These are phyloP conservation scores for Leccinum subatratum DNA, from an alignment of 1,284 basidiomycete species.

Conservation along the genomic window DNA sequence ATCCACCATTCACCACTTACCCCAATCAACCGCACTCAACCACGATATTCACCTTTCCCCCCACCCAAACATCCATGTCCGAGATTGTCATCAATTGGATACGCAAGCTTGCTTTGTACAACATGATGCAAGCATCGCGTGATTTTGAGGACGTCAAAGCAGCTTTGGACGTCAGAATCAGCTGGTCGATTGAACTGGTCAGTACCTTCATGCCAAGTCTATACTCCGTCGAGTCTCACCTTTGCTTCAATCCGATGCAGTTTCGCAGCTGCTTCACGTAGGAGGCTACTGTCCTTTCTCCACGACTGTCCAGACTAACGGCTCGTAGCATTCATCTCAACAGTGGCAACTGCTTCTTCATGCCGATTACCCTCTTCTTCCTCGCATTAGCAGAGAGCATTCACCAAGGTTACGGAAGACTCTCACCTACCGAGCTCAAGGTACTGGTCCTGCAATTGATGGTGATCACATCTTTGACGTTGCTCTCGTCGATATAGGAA, in stretches of 20 bases:
- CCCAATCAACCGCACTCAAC: background rate
- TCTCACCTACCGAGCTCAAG: constrained; percentile 26
- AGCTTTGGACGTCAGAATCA: constrained; percentile 15
- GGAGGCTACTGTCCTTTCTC: background rate
- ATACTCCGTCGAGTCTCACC: constrained; percentile 3
- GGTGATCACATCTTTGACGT: background rate
- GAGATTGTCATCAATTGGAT: background rate
- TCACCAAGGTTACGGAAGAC: constrained; percentile 21
- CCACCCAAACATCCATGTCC: constrained; percentile 8
- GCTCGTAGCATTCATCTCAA: constrained; percentile 24
- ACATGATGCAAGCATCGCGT: constrained; percentile 17
- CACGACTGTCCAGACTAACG: constrained; percentile 6
- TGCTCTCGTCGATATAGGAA: constrained; percentile 11
- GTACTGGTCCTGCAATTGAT: constrained; percentile 9
- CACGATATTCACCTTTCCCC: background rate
- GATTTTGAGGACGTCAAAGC: constrained; percentile 25
- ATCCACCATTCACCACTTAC: background rate
- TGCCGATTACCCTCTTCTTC: constrained; percentile 15
- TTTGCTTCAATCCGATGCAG: constrained; percentile 9
- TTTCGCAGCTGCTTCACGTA: constrained; percentile 27
- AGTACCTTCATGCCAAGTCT: constrained; percentile 1
- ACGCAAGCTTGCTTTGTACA: constrained; percentile 15
- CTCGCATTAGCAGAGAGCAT: constrained; percentile 24
- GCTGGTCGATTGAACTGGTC: constrained; percentile 28
- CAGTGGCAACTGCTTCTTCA: constrained; percentile 12